Conservation (phyloP, 108 stramenopile genomes). For the Parietichytrium sp. region DNA sequence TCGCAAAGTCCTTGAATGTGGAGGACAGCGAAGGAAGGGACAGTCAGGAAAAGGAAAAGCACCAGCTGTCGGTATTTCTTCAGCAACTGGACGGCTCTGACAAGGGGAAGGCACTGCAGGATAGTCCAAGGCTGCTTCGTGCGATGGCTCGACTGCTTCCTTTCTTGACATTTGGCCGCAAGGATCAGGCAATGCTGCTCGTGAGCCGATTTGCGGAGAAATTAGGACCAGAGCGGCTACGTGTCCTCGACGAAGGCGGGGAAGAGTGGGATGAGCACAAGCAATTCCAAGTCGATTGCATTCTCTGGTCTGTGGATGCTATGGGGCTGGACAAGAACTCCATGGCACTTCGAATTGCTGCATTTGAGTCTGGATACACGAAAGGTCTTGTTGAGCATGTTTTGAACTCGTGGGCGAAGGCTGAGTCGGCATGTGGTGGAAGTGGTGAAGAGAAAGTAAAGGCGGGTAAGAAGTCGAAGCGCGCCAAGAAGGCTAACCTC, state of each 20-base stretch:
- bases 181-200: neutral
- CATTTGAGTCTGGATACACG: constrained; percentile 1
- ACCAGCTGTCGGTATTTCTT: constrained; percentile 1
- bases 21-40: neutral
- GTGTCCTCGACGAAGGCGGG: neutral
- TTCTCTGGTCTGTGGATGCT: neutral
- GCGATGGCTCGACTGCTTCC: constrained; percentile 12
- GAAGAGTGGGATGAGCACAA: neutral
- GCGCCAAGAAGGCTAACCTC: neutral
- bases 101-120: neutral
- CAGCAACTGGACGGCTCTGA: constrained; percentile 7
- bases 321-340: neutral
- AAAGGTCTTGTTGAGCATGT: neutral
- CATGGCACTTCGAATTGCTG: neutral
- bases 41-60: neutral
- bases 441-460: too few species aligned
- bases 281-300: neutral
- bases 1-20: neutral
- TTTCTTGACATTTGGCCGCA: constrained; percentile 18
- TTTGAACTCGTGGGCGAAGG: neutral
- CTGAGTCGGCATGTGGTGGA: neutral
- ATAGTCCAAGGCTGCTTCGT: too few species aligned
- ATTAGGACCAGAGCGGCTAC: constrained; percentile 3
- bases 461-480: neutral
- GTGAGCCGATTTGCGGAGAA: neutral